A percentile compares a stretch with the other conserved stretches of the same genome.
Conservation (phyloP, 345 rosid species). For the Brassica cretica region DNA sequence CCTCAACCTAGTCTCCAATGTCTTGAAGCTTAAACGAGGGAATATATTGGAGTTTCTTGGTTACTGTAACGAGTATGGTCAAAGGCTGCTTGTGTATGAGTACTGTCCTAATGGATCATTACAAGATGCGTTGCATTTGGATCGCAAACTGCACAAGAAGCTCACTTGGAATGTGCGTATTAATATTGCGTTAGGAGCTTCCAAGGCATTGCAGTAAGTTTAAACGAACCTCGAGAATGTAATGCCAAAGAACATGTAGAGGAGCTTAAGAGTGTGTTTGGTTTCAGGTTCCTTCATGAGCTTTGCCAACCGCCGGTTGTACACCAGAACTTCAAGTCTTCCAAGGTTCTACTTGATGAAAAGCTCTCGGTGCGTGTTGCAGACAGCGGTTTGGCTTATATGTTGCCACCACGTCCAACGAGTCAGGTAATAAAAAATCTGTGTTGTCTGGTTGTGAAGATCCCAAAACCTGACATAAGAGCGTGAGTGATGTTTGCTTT, state of each 20-base stretch:
- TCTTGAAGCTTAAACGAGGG: constrained; percentile 63
- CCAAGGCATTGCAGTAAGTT: constrained; percentile 89
- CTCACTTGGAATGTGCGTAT: constrained; percentile 80
- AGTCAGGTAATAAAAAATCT: constrained; percentile 45
- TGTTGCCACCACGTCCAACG: constrained; percentile 52
- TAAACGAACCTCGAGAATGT: constrained; percentile 17
- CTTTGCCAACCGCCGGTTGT: constrained; percentile 75
- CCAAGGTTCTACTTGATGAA: constrained; percentile 74
- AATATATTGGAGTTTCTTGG: constrained; percentile 78
- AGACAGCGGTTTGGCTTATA: constrained; percentile 76
- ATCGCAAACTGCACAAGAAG: constrained; percentile 56
- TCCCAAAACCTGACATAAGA: not conserved
- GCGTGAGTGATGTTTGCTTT: not conserved
- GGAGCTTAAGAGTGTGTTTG: constrained; percentile 2
- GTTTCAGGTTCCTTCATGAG: constrained; percentile 80
- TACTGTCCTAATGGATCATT: constrained; percentile 70
- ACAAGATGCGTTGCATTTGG: constrained; percentile 72
- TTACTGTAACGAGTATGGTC: constrained; percentile 80
- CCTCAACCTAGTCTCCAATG: constrained; percentile 50
- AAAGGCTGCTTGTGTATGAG: constrained; percentile 67
- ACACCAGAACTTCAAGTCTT: constrained; percentile 75
- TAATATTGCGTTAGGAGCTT: constrained; percentile 75
- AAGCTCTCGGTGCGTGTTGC: constrained; percentile 67
- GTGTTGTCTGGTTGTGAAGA: not conserved
- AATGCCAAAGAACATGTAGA: not conserved